These are phyloP conservation scores for Avena atlantica DNA, from an alignment of 176 grass and related monocot genomes.

Conservation along the genomic window DNA sequence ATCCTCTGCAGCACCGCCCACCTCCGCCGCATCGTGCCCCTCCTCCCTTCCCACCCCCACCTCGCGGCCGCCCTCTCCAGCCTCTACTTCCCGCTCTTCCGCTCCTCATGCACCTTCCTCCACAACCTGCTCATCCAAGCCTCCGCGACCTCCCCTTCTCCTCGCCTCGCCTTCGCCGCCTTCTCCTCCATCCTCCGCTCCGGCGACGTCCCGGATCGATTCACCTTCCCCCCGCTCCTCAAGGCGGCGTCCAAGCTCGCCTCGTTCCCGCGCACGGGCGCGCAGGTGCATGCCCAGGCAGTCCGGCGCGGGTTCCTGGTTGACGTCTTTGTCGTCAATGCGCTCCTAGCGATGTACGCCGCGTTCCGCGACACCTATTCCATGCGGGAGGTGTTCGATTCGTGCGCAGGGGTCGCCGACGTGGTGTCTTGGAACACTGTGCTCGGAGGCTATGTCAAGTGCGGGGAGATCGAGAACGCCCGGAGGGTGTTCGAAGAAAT, in stretches of 20 bases:
- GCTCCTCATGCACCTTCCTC: conserved; percentile 66
- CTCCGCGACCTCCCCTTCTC: conserved; percentile 38
- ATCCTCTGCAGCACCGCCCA: conserved; percentile 32
- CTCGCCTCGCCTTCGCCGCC: conserved; percentile 41
- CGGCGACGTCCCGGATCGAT: conserved; percentile 28
- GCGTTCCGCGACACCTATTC: conserved; percentile 53
- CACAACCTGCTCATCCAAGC: conserved; percentile 74
- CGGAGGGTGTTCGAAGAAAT: conserved; percentile 59
- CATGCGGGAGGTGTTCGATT: conserved; percentile 57
- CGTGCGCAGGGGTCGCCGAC: conserved; percentile 49
- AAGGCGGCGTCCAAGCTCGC: conserved; percentile 51
- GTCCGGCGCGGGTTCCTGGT: conserved; percentile 55
- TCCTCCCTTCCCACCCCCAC: conserved; percentile 57
- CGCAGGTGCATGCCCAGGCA: conserved; percentile 62
- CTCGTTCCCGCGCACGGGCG: conserved; percentile 47
- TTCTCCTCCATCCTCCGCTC: conserved; percentile 55
- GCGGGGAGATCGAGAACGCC: conserved; percentile 49
- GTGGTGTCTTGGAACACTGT: conserved; percentile 83
- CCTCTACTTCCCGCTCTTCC: conserved; percentile 68
- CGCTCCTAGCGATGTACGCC: conserved; percentile 67
- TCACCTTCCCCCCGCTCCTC: conserved; percentile 49
- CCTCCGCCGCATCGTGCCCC: conserved; percentile 51
- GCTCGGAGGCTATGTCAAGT: conserved; percentile 55
- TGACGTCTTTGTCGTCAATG: conserved; percentile 62
- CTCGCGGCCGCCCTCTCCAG: conserved; percentile 49